A percentile compares a stretch with the other conserved stretches of the same genome.
Evolutionary conservation across 1,139 yeast genomes (phyloP).

Genomic region (Zygoascus meyerae): DNA sequence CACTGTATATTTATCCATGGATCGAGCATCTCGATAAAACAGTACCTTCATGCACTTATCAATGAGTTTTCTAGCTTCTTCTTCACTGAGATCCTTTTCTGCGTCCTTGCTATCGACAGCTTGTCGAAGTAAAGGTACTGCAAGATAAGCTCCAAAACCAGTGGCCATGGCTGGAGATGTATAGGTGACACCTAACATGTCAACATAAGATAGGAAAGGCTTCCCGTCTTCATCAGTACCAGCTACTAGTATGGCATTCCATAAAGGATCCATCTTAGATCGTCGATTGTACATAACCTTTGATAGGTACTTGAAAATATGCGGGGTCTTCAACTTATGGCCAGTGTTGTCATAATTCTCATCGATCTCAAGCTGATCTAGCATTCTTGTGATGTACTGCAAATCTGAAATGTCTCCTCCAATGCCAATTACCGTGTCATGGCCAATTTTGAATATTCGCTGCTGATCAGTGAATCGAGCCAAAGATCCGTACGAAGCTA

Average conservation of each 20-base stretch:
- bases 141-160: constrained; percentile 94
- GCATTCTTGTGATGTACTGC: constrained; percentile 69
- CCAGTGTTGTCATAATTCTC: constrained; percentile 78
- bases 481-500: constrained; percentile 78
- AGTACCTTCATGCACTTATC: constrained; percentile 90
- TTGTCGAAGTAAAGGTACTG: constrained; percentile 84
- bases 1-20: constrained; percentile 76
- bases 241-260: constrained; percentile 92
- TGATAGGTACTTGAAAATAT: constrained; percentile 82
- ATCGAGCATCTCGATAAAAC: constrained; percentile 94
- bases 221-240: constrained; percentile 69
- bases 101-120: constrained; percentile 77
- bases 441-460: constrained; percentile 77
- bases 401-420: constrained; percentile 95
- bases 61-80: constrained; percentile 67
- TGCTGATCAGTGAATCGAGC: constrained; percentile 82
- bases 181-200: constrained; percentile 86
- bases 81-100: constrained; percentile 57
- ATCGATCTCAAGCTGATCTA: constrained; percentile 73
- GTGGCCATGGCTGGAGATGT: constrained; percentile 88
- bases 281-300: constrained; percentile 83
- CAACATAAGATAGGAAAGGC: constrained; percentile 74
- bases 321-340: constrained; percentile 74
- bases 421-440: constrained; percentile 82
- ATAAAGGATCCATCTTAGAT: constrained; percentile 88